Conservation (phyloP, 257 asterid species). For the Lycium ferocissimum region DNA sequence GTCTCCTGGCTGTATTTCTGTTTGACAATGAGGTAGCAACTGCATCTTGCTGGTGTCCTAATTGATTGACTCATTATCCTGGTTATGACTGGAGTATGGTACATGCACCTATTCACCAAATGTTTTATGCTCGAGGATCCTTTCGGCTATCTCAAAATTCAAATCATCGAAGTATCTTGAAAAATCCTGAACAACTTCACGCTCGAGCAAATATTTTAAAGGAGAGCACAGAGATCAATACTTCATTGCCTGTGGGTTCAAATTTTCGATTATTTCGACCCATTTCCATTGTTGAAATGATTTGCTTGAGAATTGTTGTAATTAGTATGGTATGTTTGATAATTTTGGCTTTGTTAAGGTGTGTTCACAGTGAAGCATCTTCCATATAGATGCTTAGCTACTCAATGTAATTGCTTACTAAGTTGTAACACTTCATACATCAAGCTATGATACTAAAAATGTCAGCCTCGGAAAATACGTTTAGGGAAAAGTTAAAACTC, state of each 20-base stretch:
- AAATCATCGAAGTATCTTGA: constrained; percentile 37
- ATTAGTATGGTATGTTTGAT: background rate
- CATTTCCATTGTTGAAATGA: background rate
- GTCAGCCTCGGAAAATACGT: no score
- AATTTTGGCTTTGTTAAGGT: background rate
- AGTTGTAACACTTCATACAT: background rate
- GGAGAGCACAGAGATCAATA: no score
- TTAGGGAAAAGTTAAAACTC: no score
- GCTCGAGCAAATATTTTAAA: background rate
- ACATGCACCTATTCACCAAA: constrained; percentile 56
- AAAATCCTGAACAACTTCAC: background rate
- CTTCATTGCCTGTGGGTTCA: no score
- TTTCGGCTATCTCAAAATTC: constrained; percentile 56
- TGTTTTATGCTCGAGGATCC: constrained; percentile 77
- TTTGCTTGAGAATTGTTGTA: background rate
- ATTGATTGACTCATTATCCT: no score
- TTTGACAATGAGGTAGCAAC: no score
- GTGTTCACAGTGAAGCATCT: background rate
- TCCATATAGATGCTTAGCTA: no score
- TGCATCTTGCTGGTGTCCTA: no score
- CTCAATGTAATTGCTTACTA: background rate
- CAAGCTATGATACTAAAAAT: background rate
- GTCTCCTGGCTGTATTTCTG: no score
- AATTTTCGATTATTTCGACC: no score
- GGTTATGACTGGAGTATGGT: no score